phyloP scores from a whole-genome alignment of 2,329 filamentous ascomycete species.

The Berkeleyomyces rouxiae region DNA sequence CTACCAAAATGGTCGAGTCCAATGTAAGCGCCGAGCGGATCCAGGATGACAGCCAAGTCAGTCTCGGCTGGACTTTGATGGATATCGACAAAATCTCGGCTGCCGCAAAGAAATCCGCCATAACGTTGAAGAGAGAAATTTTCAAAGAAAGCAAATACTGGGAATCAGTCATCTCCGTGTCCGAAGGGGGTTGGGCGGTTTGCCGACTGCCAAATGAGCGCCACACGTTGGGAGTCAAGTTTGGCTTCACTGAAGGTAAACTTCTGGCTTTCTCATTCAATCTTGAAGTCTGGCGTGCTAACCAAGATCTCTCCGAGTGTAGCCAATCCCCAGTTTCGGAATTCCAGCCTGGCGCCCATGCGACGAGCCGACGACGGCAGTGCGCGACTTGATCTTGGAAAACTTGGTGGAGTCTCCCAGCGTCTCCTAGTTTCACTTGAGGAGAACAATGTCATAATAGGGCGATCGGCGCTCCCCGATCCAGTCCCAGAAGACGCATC shows the following conservation, averaged over 20 bases:
- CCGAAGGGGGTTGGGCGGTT: constrained; percentile 72
- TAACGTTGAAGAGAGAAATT: constrained; percentile 60
- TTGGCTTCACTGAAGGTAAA: constrained; percentile 66
- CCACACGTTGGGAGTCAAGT: constrained; percentile 67
- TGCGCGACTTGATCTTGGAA: constrained; percentile 53
- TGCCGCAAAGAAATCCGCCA: constrained; percentile 54
- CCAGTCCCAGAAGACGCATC: constrained; percentile 37
- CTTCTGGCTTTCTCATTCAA: constrained; percentile 17
- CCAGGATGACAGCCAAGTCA: constrained; percentile 39
- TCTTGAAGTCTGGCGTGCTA: background rate
- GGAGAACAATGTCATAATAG: constrained; percentile 36
- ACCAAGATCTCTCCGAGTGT: background rate
- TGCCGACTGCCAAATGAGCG: constrained; percentile 58
- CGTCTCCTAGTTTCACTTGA: constrained; percentile 52
- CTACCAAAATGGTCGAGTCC: constrained; percentile 46
- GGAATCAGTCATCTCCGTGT: constrained; percentile 68
- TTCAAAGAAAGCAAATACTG: constrained; percentile 73
- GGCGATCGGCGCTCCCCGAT: constrained; percentile 29
- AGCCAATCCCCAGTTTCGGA: constrained; percentile 40
- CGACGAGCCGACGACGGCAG: constrained; percentile 57
- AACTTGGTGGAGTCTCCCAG: constrained; percentile 33
- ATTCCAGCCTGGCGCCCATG: constrained; percentile 67
- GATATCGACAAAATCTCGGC: constrained; percentile 60
- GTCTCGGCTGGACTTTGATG: constrained; percentile 60
- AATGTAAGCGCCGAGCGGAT: constrained; percentile 37